phyloP scores from a whole-genome alignment of 2,329 filamentous ascomycete genomes.

The Penicillium digitatum region DNA sequence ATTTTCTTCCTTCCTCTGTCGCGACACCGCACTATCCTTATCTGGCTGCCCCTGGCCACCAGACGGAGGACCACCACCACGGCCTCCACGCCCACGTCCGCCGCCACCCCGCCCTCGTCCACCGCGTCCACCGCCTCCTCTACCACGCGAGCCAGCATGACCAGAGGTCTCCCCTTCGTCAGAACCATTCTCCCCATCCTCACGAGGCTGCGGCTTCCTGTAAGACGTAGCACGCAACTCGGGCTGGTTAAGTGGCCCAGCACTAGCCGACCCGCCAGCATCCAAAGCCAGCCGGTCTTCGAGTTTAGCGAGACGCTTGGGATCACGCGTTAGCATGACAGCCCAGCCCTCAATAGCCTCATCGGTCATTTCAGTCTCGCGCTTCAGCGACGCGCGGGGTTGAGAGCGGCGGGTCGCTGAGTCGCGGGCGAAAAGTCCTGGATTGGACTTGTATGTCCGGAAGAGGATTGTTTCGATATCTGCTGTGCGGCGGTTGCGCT shows the following conservation, averaged over 20 bases:
- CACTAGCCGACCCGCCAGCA: slow-evolving; percentile 46
- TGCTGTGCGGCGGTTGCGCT: slow-evolving; percentile 42
- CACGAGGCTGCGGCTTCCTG: slow-evolving; percentile 36
- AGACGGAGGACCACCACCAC: slow-evolving; percentile 16
- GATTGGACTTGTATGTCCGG: slow-evolving; percentile 62
- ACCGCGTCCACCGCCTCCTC: slow-evolving; percentile 47
- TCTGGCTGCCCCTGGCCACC: slow-evolving; percentile 61
- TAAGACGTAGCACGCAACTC: slow-evolving; percentile 65
- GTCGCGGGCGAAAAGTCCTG: slow-evolving; percentile 67
- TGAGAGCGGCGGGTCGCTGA: slow-evolving; percentile 63
- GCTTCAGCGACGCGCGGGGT: slow-evolving; percentile 61
- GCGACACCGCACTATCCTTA: slow-evolving; percentile 67
- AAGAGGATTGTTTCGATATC: slow-evolving; percentile 67
- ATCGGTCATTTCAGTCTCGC: slow-evolving; percentile 82
- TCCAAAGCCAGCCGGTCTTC: slow-evolving; percentile 67
- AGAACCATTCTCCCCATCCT: slow-evolving; percentile 47
- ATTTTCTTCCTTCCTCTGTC: slow-evolving; percentile 74
- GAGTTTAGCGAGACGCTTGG: slow-evolving; percentile 63
- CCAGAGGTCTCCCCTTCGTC: slow-evolving; percentile 45
- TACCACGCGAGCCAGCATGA: slow-evolving; percentile 23
- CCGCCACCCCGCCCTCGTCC: slow-evolving; percentile 50
- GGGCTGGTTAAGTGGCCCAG: slow-evolving; percentile 50
- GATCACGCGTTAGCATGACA: slow-evolving; percentile 74
- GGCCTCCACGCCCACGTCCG: slow-evolving; percentile 54
- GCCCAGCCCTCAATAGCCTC: slow-evolving; percentile 94